Conservation (phyloP, 1,284 basidiomycete species). For the Apiotrichum akiyoshidainum region DNA sequence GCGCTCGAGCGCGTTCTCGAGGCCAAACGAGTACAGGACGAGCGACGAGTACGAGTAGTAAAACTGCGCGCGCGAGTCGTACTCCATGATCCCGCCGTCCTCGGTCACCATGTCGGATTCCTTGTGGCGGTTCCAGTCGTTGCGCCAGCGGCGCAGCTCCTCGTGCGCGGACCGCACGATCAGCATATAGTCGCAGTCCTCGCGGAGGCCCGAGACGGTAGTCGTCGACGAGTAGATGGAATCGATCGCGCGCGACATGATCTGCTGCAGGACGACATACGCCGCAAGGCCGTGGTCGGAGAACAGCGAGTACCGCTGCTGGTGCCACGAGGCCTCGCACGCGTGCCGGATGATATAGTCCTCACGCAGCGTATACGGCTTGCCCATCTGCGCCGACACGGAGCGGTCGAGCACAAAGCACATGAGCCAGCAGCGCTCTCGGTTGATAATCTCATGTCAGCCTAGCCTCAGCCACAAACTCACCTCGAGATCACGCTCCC, state of each 20-base stretch:
- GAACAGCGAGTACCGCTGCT: constrained; percentile 60
- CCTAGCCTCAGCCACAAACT: constrained; percentile 7
- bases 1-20: constrained; percentile 85
- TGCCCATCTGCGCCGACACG: constrained; percentile 66
- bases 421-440: constrained; percentile 89
- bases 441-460: constrained; percentile 69
- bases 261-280: constrained; percentile 71
- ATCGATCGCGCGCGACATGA: constrained; percentile 82
- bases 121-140: constrained; percentile 18
- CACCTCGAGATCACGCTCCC: constrained; percentile 47
- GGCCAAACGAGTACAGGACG: constrained; percentile 87
- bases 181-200: constrained; percentile 70
- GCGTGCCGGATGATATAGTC: constrained; percentile 82
- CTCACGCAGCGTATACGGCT: constrained; percentile 53
- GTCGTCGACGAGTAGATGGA: constrained; percentile 81
- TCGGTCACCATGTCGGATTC: neutral
- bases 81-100: constrained; percentile 20
- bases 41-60: constrained; percentile 81
- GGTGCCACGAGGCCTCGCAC: constrained; percentile 61
- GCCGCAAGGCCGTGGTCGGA: constrained; percentile 56
- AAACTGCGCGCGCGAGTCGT: constrained; percentile 57
- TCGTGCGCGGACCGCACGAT: constrained; percentile 47
- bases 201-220: constrained; percentile 75
- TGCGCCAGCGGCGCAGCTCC: constrained; percentile 42
- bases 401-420: constrained; percentile 89